Evolutionary conservation across 768 basidiomycete genomes (phyloP).

Genomic region (Boletellus sp.): DNA sequence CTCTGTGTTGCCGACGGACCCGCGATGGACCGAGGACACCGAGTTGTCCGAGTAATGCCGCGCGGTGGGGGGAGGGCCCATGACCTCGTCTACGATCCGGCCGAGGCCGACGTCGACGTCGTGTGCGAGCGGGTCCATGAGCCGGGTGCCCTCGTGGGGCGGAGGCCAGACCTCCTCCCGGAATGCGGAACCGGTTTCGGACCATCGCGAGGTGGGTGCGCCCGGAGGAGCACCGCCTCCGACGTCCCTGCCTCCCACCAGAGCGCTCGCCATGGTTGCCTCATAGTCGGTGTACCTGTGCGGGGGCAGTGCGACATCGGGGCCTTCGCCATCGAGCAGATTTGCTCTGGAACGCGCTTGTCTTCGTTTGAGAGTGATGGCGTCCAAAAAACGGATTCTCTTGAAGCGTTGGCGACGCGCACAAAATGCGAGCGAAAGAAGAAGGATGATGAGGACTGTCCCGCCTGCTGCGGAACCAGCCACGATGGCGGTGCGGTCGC

Average conservation of each 20-base stretch:
- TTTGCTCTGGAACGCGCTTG: slow-evolving; percentile 18
- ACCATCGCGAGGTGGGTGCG: slow-evolving; percentile 1
- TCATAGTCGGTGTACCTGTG: slow-evolving; percentile 19
- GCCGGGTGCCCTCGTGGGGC: slow-evolving; percentile 28
- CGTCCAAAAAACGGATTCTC: slow-evolving; percentile 27
- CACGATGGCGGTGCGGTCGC: slow-evolving; percentile 38
- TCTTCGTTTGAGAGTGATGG: slow-evolving; percentile 23
- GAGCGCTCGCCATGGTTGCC: slow-evolving; percentile 10
- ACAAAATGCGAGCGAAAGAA: slow-evolving; percentile 36
- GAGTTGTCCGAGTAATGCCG: slow-evolving; percentile 24
- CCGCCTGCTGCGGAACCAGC: slow-evolving; percentile 40
- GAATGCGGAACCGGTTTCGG: slow-evolving; percentile 47
- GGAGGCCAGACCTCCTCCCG: slow-evolving; percentile 46
- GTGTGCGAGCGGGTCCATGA: slow-evolving; percentile 17
- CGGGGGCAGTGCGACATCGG: slow-evolving; percentile 9
- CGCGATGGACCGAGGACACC: slow-evolving; percentile 21
- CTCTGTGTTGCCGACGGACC: slow-evolving; percentile 5
- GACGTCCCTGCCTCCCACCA: background rate
- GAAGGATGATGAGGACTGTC: slow-evolving; percentile 34
- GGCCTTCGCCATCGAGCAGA: slow-evolving; percentile 26
- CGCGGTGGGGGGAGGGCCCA: slow-evolving; percentile 35
- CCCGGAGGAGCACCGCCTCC: background rate
- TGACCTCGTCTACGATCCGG: slow-evolving; percentile 47
- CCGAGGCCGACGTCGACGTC: slow-evolving; percentile 35
- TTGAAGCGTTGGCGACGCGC: slow-evolving; percentile 37